Evolutionary conservation across 768 basidiomycete species (phyloP), one percentile per base, ranked within the genome.

Genomic region (Trametes cubensis): DNA sequence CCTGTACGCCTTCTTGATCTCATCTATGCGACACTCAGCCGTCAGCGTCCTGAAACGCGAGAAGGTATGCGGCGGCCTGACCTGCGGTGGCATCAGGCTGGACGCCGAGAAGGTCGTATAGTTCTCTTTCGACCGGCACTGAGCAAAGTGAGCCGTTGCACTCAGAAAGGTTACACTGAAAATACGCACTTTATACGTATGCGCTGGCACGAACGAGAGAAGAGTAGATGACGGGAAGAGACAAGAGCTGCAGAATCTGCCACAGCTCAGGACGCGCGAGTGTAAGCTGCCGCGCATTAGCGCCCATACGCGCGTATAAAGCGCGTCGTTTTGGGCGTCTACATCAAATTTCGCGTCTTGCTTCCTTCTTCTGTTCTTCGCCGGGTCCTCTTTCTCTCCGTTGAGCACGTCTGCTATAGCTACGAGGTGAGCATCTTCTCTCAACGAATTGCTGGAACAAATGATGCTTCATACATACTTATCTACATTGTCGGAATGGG

Each of bases 1-100:
- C 73, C 90, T 88, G 73, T 98, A 98, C 17, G 95, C 95, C 71
- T 91, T 92, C 77, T 95, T 95, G 69, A 98, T 93, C 65, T 98
- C 93, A 66, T 81, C 92, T 89, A 65, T 40, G 51, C 18, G 58
- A 62, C 55, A 47, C 45, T 25, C 18, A 0, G 11, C 47, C 51
- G 50, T 75, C 60, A 74, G 60, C 28, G 50, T 49, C 26, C 25
- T 34, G 61, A 48, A 48, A n/a, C 21, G 2, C 8, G 5, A 38
- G 40, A 54, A 52, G n/a, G 39, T 25, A 30, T 30, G n/a, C 20
- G 45, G 38, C 23, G 52, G 47, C 67, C 76, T 50, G 72, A 92
- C 92, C 88, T 80, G 89, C 88, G 34, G 80, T 84, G 42, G 93
- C 94, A 60, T 78, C 77, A 21, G 86, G 78, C 48, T 83, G 70